Evolutionary conservation across 208 protist genomes (phyloP).

Genomic region (Wallacemonas rigidus): DNA sequence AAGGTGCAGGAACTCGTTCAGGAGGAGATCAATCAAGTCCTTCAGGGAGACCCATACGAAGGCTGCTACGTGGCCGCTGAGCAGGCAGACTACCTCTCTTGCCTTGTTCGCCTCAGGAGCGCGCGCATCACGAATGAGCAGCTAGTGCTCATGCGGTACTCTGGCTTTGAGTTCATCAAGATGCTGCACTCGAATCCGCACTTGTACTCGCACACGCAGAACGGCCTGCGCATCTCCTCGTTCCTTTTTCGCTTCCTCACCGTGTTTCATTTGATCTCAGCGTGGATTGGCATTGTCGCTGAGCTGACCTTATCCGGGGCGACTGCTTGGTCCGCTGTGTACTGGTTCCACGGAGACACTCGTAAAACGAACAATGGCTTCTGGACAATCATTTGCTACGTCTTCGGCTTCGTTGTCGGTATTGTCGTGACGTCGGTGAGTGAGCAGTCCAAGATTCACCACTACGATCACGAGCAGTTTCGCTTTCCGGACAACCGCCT

Average conservation of each 20-base stretch:
- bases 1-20: constrained; percentile 68
- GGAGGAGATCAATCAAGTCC: constrained; percentile 61
- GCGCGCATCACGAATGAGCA: constrained; percentile 61
- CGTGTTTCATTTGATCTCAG: constrained; percentile 43
- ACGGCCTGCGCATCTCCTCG: constrained; percentile 32
- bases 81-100: constrained; percentile 63
- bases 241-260: constrained; percentile 23
- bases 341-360: constrained; percentile 44
- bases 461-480: constrained; percentile 70
- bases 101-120: constrained; percentile 59
- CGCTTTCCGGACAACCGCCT: constrained; percentile 72
- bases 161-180: constrained; percentile 82
- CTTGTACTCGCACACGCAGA: constrained; percentile 31
- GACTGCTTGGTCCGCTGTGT: constrained; percentile 55
- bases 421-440: constrained; percentile 61
- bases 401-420: constrained; percentile 68
- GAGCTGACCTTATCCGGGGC: constrained; percentile 46
- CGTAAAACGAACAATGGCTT: constrained; percentile 52
- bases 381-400: constrained; percentile 80
- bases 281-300: constrained; percentile 58
- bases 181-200: constrained; percentile 78
- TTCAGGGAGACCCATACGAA: constrained; percentile 46
- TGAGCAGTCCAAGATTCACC: constrained; percentile 65
- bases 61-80: constrained; percentile 45
- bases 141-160: constrained; percentile 70